phyloP scores from a whole-genome alignment of 1,284 basidiomycete genomes.

The Ganoderma resinaceum region DNA sequence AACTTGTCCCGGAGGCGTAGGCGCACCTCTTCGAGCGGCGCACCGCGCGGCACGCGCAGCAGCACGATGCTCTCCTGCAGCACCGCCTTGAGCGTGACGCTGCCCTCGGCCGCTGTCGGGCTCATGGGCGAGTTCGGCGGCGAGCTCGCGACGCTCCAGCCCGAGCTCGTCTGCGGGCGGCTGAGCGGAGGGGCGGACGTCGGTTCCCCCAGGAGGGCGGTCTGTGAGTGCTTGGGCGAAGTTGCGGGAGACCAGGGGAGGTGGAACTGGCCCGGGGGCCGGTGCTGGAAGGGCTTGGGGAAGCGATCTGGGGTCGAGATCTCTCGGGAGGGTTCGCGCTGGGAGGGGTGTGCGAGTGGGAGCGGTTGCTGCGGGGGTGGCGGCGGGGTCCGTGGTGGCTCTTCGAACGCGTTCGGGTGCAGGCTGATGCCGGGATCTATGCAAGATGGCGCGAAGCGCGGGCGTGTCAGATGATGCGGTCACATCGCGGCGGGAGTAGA shows the following conservation, averaged over 20 bases:
- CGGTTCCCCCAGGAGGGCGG: conserved; percentile 3
- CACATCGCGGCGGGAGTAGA: background rate
- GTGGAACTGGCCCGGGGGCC: conserved; percentile 42
- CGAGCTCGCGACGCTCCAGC: conserved; percentile 11
- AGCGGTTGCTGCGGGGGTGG: conserved; percentile 17
- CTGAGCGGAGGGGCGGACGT: background rate
- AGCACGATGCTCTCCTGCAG: conserved; percentile 67
- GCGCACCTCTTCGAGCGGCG: conserved; percentile 58
- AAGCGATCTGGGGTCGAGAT: conserved; percentile 38
- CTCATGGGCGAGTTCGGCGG: conserved; percentile 20
- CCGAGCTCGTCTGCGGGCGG: conserved; percentile 2
- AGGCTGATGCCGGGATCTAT: conserved; percentile 33
- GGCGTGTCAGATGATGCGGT: conserved; percentile 9
- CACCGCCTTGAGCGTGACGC: conserved; percentile 67
- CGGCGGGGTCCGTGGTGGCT: conserved; percentile 23
- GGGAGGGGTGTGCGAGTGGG: conserved; percentile 12
- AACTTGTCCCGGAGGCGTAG: conserved; percentile 68
- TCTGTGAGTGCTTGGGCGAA: conserved; percentile 35
- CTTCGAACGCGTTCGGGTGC: conserved; percentile 20
- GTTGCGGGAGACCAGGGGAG: conserved; percentile 38
- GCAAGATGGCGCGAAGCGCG: conserved; percentile 5
- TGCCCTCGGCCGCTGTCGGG: conserved; percentile 31
- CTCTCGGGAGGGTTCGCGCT: conserved; percentile 14
- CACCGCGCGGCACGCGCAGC: conserved; percentile 57
- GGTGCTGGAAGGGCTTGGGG: conserved; percentile 42